Evolutionary conservation across 208 protist species (phyloP).

Genomic region (Leishmania aethiopica): DNA sequence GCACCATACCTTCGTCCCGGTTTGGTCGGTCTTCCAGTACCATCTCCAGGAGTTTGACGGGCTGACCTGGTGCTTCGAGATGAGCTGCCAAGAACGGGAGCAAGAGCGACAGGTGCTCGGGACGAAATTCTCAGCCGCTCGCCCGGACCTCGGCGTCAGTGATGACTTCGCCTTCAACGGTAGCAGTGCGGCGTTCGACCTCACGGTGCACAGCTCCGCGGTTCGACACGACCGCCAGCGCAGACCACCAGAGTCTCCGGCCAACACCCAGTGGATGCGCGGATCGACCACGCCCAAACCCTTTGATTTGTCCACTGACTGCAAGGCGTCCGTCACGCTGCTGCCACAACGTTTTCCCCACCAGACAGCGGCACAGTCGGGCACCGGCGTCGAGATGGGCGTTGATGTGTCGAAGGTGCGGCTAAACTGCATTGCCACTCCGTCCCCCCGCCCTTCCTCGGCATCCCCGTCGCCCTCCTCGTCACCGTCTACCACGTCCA

Average conservation of each 20-base stretch:
- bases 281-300: neutral
- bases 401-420: conserved; percentile 12
- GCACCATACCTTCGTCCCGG: conserved; percentile 36
- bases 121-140: conserved; percentile 1
- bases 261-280: neutral
- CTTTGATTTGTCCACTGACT: neutral
- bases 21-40: conserved; percentile 47
- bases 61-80: conserved; percentile 51
- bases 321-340: no score
- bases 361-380: neutral
- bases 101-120: conserved; percentile 32
- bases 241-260: neutral
- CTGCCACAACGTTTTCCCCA: neutral
- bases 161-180: neutral
- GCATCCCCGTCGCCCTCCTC: neutral
- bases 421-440: neutral
- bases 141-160: neutral
- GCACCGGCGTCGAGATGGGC: neutral
- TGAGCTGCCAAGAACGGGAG: conserved; percentile 28
- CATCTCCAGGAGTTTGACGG: conserved; percentile 41
- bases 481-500: neutral
- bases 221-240: conserved; percentile 5
- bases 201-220: conserved; percentile 39
- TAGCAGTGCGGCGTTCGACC: conserved; percentile 31
- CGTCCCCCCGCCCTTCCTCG: neutral